Evolutionary conservation across 495 filamentous ascomycete genomes (phyloP).

Genomic region (Pseudotulostoma volvatum): DNA sequence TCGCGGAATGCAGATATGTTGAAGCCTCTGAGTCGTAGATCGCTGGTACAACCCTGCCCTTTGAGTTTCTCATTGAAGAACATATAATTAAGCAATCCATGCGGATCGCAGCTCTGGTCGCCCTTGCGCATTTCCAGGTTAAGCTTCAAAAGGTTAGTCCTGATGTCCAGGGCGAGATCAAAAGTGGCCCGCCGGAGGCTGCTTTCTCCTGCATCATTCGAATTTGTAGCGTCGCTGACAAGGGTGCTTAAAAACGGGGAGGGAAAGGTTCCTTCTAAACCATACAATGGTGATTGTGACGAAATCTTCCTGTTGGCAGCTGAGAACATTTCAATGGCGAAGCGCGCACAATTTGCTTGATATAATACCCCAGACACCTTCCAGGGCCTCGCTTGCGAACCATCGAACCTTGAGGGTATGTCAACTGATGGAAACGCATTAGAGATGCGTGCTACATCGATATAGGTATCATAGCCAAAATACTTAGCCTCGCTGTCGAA

Average conservation of each 20-base stretch:
- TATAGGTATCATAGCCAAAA: constrained; percentile 14
- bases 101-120: constrained; percentile 14
- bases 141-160: constrained; percentile 22
- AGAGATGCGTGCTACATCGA: constrained; percentile 12
- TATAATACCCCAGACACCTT: constrained; percentile 15
- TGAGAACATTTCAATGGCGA: constrained; percentile 20
- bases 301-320: constrained; percentile 7
- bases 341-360: constrained; percentile 24
- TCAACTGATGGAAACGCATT: constrained; percentile 9
- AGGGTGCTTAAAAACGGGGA: constrained; percentile 17
- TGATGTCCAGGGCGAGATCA: constrained; percentile 24
- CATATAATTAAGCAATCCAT: constrained; percentile 9
- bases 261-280: constrained; percentile 20
- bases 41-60: constrained; percentile 6
- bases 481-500: constrained; percentile 9
- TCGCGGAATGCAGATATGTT: constrained; percentile 13
- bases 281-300: constrained; percentile 11
- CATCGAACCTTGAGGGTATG: background rate
- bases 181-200: constrained; percentile 15
- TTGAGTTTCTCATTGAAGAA: constrained; percentile 15
- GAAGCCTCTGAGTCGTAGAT: constrained; percentile 19
- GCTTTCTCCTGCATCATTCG: constrained; percentile 12
- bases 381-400: constrained; percentile 8
- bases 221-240: background rate
- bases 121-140: constrained; percentile 15